Percentiles rank a stretch among this genome's conserved stretches.
These are phyloP conservation scores for Epichloe hybrida DNA, from an alignment of 2,329 filamentous ascomycete genomes.

Conservation along the genomic window DNA sequence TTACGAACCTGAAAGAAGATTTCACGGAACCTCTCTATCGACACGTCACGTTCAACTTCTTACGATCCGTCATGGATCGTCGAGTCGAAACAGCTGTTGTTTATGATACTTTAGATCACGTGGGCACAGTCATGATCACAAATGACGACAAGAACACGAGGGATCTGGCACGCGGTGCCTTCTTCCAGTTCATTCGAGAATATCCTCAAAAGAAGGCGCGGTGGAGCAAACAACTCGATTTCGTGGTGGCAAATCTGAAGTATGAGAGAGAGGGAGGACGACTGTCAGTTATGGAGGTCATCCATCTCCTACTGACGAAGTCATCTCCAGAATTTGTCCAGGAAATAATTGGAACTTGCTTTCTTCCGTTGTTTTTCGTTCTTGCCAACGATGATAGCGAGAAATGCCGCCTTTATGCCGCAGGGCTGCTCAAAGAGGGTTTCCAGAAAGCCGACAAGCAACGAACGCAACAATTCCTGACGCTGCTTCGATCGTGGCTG, in stretches of 20 bases:
- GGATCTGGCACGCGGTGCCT: conserved; percentile 76
- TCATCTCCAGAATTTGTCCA: conserved; percentile 70
- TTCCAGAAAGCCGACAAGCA: conserved; percentile 68
- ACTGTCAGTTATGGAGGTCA: conserved; percentile 82
- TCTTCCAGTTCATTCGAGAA: conserved; percentile 86
- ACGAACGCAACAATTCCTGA: conserved; percentile 55
- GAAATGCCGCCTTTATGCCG: conserved; percentile 73
- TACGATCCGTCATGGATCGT: conserved; percentile 73
- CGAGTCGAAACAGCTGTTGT: conserved; percentile 76
- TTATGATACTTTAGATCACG: conserved; percentile 83
- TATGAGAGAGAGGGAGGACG: conserved; percentile 83
- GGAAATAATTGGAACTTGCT: conserved; percentile 68
- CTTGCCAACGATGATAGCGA: conserved; percentile 80
- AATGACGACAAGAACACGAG: conserved; percentile 84
- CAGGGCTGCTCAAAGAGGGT: conserved; percentile 63
- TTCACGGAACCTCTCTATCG: conserved; percentile 86
- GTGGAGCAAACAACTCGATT: conserved; percentile 79
- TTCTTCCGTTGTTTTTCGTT: conserved; percentile 73
- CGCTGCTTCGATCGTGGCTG: conserved; percentile 61
- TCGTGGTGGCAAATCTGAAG: conserved; percentile 79
- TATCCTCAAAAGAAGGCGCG: conserved; percentile 86
- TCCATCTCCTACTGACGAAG: conserved; percentile 77
- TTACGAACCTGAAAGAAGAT: conserved; percentile 72
- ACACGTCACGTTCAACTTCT: conserved; percentile 87
- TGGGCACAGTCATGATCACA: conserved; percentile 86